Conservation (phyloP, 1,139 yeast species). For the Zygosaccharomyces pseudobailii region DNA sequence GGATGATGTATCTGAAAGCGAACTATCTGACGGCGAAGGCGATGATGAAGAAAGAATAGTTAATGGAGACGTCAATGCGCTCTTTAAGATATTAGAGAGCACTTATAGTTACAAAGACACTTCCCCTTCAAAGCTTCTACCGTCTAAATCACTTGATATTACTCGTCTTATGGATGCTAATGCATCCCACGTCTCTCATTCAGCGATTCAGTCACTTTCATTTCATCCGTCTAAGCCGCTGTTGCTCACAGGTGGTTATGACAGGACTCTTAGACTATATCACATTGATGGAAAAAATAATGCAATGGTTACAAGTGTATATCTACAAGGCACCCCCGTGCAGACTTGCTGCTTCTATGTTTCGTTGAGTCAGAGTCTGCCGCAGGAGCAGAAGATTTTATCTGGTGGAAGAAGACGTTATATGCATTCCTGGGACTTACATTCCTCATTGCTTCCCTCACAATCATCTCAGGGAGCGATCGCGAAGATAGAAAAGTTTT, state of each 20-base stretch:
- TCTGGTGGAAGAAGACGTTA: conserved; percentile 91
- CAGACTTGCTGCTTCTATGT: conserved; percentile 50
- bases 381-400: conserved; percentile 51
- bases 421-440: conserved; percentile 88
- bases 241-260: conserved; percentile 86
- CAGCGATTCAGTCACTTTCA: conserved; percentile 76
- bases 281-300: conserved; percentile 90
- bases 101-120: conserved; percentile 53
- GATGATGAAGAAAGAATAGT: conserved; percentile 37
- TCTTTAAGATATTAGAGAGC: conserved; percentile 55
- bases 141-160: conserved; percentile 69
- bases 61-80: conserved; percentile 48
- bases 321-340: conserved; percentile 73
- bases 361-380: conserved; percentile 15
- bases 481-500: conserved; percentile 64
- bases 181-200: conserved; percentile 56
- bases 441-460: conserved; percentile 24
- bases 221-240: conserved; percentile 87
- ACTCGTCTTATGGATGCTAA: conserved; percentile 84
- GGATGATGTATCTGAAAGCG: conserved; percentile 30
- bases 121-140: conserved; percentile 53
- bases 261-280: conserved; percentile 77
- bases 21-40: conserved; percentile 28
- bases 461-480: conserved; percentile 39
- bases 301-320: conserved; percentile 74